Conservation (phyloP, 768 basidiomycete genomes). For the Terana coerulea region DNA sequence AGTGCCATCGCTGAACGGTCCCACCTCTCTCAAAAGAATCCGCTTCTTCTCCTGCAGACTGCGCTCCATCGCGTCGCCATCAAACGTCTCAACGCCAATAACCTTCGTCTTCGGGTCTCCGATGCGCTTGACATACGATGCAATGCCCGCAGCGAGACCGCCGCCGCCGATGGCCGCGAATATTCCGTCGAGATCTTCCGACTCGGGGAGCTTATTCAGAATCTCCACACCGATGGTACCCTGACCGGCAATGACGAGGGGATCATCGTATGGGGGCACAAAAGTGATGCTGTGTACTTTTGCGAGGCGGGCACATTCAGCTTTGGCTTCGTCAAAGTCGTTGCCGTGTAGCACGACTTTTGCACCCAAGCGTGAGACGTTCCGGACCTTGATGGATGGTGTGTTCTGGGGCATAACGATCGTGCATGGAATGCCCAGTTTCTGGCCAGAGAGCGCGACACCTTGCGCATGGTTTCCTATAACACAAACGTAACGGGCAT, state of each 20-base stretch:
- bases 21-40: constrained; percentile 83
- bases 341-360: constrained; percentile 89
- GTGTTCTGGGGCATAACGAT: constrained; percentile 98
- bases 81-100: constrained; percentile 89
- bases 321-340: constrained; percentile 96
- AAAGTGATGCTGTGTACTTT: constrained; percentile 73
- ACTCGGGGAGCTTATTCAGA: constrained; percentile 77
- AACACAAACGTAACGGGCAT: background rate
- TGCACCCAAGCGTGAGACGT: constrained; percentile 91
- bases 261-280: constrained; percentile 97
- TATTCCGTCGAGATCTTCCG: constrained; percentile 76
- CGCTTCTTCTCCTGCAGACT: constrained; percentile 81
- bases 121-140: constrained; percentile 89
- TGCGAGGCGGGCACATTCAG: constrained; percentile 87
- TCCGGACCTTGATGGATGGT: constrained; percentile 93
- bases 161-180: constrained; percentile 95
- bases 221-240: constrained; percentile 96
- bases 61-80: constrained; percentile 90
- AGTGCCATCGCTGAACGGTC: constrained; percentile 96
- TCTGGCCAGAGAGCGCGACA: constrained; percentile 90
- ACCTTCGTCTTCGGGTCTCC: constrained; percentile 81
- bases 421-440: constrained; percentile 90
- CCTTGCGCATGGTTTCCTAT: constrained; percentile 98
- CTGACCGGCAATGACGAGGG: constrained; percentile 94
- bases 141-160: constrained; percentile 86